Evolutionary conservation across 495 filamentous ascomycete genomes (phyloP).

Genomic region (Schizothecium vesticola): DNA sequence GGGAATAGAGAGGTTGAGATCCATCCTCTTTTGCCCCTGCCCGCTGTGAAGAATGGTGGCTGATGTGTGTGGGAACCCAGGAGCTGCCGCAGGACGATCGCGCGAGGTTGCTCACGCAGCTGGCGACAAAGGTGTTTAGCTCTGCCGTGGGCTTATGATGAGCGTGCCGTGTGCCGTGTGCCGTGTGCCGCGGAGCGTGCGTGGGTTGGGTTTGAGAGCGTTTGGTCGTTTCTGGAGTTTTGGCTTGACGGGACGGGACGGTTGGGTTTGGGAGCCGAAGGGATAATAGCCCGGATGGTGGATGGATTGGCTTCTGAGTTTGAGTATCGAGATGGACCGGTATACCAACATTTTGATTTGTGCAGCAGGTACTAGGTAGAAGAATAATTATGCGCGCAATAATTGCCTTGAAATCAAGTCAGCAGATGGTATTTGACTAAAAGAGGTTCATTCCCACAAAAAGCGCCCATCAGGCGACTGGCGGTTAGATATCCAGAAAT

Average conservation of each 20-base stretch:
- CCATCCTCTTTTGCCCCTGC: too few species aligned
- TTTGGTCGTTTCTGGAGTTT: conserved; percentile 7
- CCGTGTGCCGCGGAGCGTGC: neutral
- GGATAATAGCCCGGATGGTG: neutral
- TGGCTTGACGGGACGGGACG: neutral
- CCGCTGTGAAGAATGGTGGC: neutral
- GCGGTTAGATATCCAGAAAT: neutral
- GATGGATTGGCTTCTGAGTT: conserved; percentile 6
- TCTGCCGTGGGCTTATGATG: conserved; percentile 44
- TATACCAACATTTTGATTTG: neutral
- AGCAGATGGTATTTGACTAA: neutral
- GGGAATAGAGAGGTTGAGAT: neutral
- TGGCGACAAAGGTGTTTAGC: conserved; percentile 68
- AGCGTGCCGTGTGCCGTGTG: neutral
- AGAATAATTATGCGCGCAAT: neutral
- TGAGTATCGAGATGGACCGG: neutral
- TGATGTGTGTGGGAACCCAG: conserved; percentile 15
- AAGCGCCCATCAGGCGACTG: neutral
- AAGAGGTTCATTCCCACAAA: too few species aligned
- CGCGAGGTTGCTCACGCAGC: conserved; percentile 66
- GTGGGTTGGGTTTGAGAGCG: conserved; percentile 1
- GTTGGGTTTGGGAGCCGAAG: neutral
- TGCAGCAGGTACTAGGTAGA: neutral
- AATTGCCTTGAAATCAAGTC: neutral
- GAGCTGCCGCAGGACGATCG: conserved; percentile 78